Conservation (phyloP, 306 rosid species). For the Gastrolobium villosum region DNA sequence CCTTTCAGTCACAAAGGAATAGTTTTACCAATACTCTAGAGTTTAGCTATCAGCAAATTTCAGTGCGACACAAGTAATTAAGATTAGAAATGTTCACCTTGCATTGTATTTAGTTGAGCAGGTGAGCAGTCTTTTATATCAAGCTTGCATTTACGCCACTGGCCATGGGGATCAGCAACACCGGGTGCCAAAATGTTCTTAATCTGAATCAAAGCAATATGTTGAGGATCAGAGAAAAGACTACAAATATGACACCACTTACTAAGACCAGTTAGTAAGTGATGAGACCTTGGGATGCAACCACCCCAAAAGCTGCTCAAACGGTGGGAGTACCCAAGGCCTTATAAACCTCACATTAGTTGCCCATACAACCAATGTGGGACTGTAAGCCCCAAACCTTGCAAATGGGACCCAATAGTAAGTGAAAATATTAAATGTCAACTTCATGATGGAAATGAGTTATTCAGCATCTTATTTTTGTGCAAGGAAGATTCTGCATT, state of each 20-base stretch:
- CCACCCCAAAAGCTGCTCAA: too few species aligned
- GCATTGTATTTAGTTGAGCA: slow-evolving; percentile 69
- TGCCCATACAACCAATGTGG: too few species aligned
- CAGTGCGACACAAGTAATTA: not conserved
- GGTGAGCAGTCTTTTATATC: slow-evolving; percentile 73
- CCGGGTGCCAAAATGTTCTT: slow-evolving; percentile 91
- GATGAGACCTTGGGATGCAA: too few species aligned
- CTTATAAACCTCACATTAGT: too few species aligned
- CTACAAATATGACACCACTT: not conserved
- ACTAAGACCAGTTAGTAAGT: not conserved
- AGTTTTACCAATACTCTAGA: not conserved
- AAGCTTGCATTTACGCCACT: slow-evolving; percentile 81
- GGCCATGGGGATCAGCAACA: slow-evolving; percentile 87
- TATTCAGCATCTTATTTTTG: not conserved
- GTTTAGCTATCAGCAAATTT: slow-evolving; percentile 26
- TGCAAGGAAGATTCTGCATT: slow-evolving; percentile 5
- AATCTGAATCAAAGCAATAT: slow-evolving; percentile 58
- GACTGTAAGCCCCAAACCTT: too few species aligned
- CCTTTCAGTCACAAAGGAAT: too few species aligned
- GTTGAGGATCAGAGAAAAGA: slow-evolving; percentile 15
- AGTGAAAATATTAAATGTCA: not conserved
- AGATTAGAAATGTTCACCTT: slow-evolving; percentile 58
- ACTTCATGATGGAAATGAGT: slow-evolving; percentile 11
- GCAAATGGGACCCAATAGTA: too few species aligned
- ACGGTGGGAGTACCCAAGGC: too few species aligned